phyloP scores from a whole-genome alignment of 2,329 filamentous ascomycete species.

The Hypoxylon sp. region DNA sequence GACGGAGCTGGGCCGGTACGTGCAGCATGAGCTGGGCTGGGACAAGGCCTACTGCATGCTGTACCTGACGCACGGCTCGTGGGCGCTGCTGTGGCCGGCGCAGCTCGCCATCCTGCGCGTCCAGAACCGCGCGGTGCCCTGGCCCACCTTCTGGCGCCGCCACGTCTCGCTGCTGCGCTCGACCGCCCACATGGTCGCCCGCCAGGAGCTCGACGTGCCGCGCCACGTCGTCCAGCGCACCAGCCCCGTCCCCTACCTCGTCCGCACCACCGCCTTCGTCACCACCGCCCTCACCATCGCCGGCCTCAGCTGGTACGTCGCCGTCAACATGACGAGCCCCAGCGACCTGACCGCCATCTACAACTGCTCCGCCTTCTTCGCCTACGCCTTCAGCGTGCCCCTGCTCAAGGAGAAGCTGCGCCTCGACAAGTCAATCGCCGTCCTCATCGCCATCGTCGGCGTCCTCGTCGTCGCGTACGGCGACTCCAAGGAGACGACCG shows the following conservation, averaged over 20 bases:
- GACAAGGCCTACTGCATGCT: conserved; percentile 99
- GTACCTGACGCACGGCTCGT: conserved; percentile 95
- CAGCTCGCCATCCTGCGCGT: conserved; percentile 83
- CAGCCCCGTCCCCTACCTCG: conserved; percentile 72
- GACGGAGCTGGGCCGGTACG: conserved; percentile 94
- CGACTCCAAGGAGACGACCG: conserved; percentile 64
- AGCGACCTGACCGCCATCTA: conserved; percentile 97
- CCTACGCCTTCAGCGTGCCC: conserved; percentile 94
- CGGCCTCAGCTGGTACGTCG: conserved; percentile 93
- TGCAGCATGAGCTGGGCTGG: conserved; percentile 92
- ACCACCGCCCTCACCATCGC: conserved; percentile 88
- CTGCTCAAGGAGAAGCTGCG: conserved; percentile 85
- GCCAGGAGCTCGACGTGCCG: conserved; percentile 74
- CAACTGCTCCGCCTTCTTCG: conserved; percentile 99
- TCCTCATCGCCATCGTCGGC: conserved; percentile 84
- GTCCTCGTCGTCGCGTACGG: conserved; percentile 97
- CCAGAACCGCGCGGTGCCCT: conserved; percentile 80
- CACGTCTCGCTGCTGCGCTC: conserved; percentile 60
- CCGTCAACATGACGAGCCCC: conserved; percentile 90
- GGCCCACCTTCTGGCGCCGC: conserved; percentile 82
- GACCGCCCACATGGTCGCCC: conserved; percentile 82
- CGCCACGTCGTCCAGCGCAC: conserved; percentile 49
- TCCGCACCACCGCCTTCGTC: conserved; percentile 80
- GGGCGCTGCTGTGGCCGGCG: conserved; percentile 86
- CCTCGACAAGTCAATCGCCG: conserved; percentile 84